Percentiles rank a stretch among this genome's conserved stretches.
Evolutionary conservation across 2,329 filamentous ascomycete species (phyloP).

Genomic region (Botrytis elliptica): DNA sequence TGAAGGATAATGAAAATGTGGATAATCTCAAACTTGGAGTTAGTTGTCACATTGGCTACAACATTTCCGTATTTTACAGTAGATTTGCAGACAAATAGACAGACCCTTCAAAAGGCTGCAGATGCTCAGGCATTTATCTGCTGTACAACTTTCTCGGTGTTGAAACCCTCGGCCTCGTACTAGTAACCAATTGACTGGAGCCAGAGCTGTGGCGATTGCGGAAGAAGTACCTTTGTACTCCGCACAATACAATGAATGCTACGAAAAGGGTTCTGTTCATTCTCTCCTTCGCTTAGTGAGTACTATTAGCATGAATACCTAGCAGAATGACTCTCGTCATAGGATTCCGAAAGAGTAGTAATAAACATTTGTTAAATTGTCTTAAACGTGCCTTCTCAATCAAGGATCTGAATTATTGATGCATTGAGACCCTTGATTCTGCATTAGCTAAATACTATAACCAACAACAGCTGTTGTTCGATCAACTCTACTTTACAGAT

Average conservation of each 20-base stretch:
- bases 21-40: not conserved
- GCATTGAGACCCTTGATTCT: conserved; percentile 3
- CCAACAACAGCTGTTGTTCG: not conserved
- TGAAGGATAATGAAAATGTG: not conserved
- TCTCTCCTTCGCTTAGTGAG: not conserved
- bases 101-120: conserved; percentile 13
- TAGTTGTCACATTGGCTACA: not conserved
- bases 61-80: not conserved
- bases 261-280: not conserved
- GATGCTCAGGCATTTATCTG: conserved; percentile 11
- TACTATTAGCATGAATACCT: not conserved
- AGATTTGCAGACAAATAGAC: not conserved
- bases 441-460: not conserved
- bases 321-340: not conserved
- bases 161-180: not conserved
- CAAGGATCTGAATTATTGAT: conserved; percentile 3
- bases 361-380: not conserved
- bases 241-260: not conserved
- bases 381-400: not conserved
- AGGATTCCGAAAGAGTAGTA: not conserved
- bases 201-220: not conserved
- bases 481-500: not conserved
- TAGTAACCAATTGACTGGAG: not conserved
- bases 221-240: not conserved
- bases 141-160: conserved; percentile 9